These are phyloP conservation scores for Tolypocladium pustulatum DNA, from an alignment of 2,329 filamentous ascomycete species.

Conservation along the genomic window DNA sequence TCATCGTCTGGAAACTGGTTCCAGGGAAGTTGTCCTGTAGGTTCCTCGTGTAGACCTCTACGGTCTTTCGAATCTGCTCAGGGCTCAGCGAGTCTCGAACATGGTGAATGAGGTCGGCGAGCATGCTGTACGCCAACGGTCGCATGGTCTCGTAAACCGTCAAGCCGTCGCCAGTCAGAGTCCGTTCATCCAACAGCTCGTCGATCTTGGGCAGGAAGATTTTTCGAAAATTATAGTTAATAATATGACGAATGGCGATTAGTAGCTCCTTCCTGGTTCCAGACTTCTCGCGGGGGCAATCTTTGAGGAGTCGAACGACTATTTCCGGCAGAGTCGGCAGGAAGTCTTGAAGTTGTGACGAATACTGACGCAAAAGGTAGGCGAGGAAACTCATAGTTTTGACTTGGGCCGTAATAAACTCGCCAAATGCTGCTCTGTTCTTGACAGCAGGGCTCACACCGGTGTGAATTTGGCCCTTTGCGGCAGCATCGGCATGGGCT, in stretches of 20 bases:
- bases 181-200: conserved; percentile 86
- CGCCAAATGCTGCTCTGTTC: conserved; percentile 87
- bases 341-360: conserved; percentile 80
- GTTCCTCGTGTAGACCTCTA: conserved; percentile 95
- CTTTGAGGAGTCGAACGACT: conserved; percentile 80
- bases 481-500: conserved; percentile 76
- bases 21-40: conserved; percentile 92
- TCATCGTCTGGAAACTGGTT: conserved; percentile 99
- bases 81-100: conserved; percentile 80
- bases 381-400: conserved; percentile 99
- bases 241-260: conserved; percentile 94
- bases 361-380: conserved; percentile 81
- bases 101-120: conserved; percentile 95
- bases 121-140: conserved; percentile 93
- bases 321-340: conserved; percentile 76
- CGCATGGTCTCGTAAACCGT: conserved; percentile 96
- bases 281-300: conserved; percentile 91
- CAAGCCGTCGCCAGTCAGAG: conserved; percentile 86
- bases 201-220: conserved; percentile 94
- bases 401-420: conserved; percentile 95
- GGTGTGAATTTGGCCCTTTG: conserved; percentile 73
- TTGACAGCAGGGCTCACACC: conserved; percentile 90
- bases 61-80: conserved; percentile 88
- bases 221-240: conserved; percentile 96
- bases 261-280: conserved; percentile 87